Conservation (phyloP, 306 rosid species). For the Castanea crenata region DNA sequence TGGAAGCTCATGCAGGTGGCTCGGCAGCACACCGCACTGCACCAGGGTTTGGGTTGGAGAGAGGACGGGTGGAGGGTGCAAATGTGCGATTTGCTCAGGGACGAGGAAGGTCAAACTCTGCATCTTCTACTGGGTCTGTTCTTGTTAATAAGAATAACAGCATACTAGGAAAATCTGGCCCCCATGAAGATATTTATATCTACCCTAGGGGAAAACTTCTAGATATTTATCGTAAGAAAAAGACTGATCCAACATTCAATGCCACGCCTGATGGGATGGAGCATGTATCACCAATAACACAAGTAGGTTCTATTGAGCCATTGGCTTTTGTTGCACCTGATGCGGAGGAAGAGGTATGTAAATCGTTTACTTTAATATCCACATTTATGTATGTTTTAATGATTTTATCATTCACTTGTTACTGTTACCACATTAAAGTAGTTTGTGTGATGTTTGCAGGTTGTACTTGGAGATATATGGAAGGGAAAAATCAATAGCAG, state of each 20-base stretch:
- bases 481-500: conserved; percentile 53
- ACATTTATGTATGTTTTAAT: background rate
- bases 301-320: conserved; percentile 46
- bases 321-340: conserved; percentile 64
- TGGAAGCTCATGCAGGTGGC: conserved; percentile 60
- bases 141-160: conserved; percentile 29
- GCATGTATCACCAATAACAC: conserved; percentile 36
- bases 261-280: conserved; percentile 49
- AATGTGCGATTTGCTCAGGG: conserved; percentile 57
- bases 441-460: conserved; percentile 41
- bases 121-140: conserved; percentile 35
- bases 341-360: conserved; percentile 64
- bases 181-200: conserved; percentile 32
- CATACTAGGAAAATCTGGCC: conserved; percentile 46
- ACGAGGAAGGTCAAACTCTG: conserved; percentile 59
- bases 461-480: conserved; percentile 52
- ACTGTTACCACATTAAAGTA: background rate
- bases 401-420: conserved; percentile 1
- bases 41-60: conserved; percentile 73
- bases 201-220: conserved; percentile 78
- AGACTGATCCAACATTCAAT: conserved; percentile 35
- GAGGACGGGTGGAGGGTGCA: conserved; percentile 55
- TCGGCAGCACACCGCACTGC: conserved; percentile 67
- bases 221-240: conserved; percentile 65
- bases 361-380: background rate